A percentile compares a stretch with the other conserved stretches of the same genome.
Conservation (phyloP, 139 green algal genomes). For the Choricystis sp. region DNA sequence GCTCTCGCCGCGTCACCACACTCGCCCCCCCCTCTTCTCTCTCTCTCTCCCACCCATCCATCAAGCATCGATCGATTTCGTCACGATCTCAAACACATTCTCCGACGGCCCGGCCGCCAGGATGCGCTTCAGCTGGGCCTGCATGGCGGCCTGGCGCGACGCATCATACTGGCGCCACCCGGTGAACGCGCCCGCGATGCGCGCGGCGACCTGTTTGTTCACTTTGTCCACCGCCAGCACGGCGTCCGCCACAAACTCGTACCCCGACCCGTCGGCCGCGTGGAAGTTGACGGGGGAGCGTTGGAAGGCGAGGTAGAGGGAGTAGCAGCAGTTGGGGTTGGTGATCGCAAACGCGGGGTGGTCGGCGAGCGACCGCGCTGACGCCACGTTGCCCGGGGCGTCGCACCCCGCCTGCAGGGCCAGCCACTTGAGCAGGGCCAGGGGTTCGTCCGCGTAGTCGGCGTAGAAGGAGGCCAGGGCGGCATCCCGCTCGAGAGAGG, state of each 20-base stretch:
- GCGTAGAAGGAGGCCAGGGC: slow-evolving; percentile 63
- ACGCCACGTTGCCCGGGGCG: slow-evolving; percentile 53
- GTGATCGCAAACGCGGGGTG: slow-evolving; percentile 78
- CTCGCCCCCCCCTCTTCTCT: no score
- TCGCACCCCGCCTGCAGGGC: slow-evolving; percentile 46
- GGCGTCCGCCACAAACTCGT: slow-evolving; percentile 77
- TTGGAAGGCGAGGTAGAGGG: slow-evolving; percentile 60
- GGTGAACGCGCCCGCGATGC: slow-evolving; percentile 70
- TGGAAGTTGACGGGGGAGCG: slow-evolving; percentile 87
- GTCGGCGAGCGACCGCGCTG: slow-evolving; percentile 50
- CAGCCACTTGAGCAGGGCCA: slow-evolving; percentile 92
- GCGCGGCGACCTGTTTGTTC: slow-evolving; percentile 63
- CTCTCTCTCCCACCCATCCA: no score
- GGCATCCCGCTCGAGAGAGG: slow-evolving; percentile 9
- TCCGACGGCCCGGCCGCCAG: slow-evolving; percentile 19
- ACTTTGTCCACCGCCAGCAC: slow-evolving; percentile 62
- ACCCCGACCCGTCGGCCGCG: slow-evolving; percentile 76
- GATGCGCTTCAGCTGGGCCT: slow-evolving; percentile 70
- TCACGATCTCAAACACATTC: slow-evolving; percentile 39
- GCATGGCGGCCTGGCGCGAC: slow-evolving; percentile 52
- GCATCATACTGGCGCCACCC: slow-evolving; percentile 69
- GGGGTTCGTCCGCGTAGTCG: slow-evolving; percentile 64
- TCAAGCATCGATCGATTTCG: slow-evolving; percentile 60
- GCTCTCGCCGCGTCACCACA: no score
- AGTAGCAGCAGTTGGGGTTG: slow-evolving; percentile 83